Evolutionary conservation across 371 early-diverging fungal genomes (phyloP), one percentile per base, ranked within the genome.

Genomic region (Funneliformis caledonium): DNA sequence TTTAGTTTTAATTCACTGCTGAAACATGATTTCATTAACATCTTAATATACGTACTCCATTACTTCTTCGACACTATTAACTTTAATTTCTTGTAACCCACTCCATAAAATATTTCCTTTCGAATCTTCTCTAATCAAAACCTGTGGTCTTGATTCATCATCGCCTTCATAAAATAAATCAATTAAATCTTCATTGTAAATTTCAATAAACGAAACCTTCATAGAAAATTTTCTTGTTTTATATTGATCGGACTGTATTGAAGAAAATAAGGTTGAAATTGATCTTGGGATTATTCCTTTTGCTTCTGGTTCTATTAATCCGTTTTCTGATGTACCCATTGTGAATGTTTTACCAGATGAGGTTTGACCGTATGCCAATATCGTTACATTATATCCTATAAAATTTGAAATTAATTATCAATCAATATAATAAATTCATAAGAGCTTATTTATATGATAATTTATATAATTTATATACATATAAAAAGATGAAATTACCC

Each of bases 291-390:
- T 94, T 77, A 98, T 94, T 56, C 98, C 98, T 81, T 88, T 81
- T n/a, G 68, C 45, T 47, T 19, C 79, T 0, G 48, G 47, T 37
- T 37, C 11, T 77, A 33, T 31, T 16, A 16, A 67, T 33, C 4
- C 14, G 74, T 37, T 76, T 26, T 76, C 64, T 31, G 74, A 93
- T 59, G 96, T 96, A 77, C 97, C 97, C 99, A 99, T 99, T 11
- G 99, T 99, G 84, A 96, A 97, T 11, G 99, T 99, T 88, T 99
- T 99, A 75, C 99, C 99, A 19, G 95, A 94, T 11, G 96, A 96
- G n/a, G 96, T 96, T 89, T 98, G 96, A 22, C 95, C 99, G 89
- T 99, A 99, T 48, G 99, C 99, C 81, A 99, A 91, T 76, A 96
- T 94, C 12, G 95, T 98, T 64, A 93, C 96, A 89, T 96, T 98